Percentiles rank a stretch among this genome's conserved stretches.
Evolutionary conservation across 2,329 filamentous ascomycete genomes (phyloP).

Genomic region (Pseudogymnoascus sp.): DNA sequence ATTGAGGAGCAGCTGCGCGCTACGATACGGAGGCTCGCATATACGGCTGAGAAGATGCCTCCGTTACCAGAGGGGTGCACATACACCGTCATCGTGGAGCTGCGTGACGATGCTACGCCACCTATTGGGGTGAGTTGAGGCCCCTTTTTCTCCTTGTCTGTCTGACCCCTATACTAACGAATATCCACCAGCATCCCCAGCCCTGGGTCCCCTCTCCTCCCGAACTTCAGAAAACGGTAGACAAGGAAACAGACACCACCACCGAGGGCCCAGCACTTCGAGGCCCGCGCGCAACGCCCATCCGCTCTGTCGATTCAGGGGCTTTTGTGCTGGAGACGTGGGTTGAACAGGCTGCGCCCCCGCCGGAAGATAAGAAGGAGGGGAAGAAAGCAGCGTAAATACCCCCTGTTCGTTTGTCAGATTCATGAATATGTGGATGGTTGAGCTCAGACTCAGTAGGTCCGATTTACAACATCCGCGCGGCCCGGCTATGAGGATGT

Average conservation of each 20-base stretch:
- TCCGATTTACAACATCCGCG: background rate
- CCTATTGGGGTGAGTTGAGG: constrained; percentile 47
- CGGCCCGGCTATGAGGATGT: background rate
- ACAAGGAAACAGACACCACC: constrained; percentile 22
- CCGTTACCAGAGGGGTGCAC: constrained; percentile 58
- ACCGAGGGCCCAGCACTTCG: constrained; percentile 34
- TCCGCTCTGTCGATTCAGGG: constrained; percentile 56
- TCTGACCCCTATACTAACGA: constrained; percentile 4
- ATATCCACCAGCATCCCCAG: constrained; percentile 44
- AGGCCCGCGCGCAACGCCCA: constrained; percentile 48
- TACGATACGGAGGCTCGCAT: constrained; percentile 54
- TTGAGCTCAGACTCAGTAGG: background rate
- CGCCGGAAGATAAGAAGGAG: background rate
- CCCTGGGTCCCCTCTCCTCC: constrained; percentile 52
- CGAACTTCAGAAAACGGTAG: constrained; percentile 26
- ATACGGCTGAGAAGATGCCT: constrained; percentile 48
- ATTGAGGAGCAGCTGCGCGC: constrained; percentile 67
- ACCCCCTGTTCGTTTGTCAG: background rate
- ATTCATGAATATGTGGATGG: background rate
- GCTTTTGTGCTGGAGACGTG: constrained; percentile 61
- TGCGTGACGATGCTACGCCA: constrained; percentile 45
- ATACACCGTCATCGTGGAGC: constrained; percentile 68
- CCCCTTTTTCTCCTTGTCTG: constrained; percentile 9
- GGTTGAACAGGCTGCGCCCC: constrained; percentile 53
- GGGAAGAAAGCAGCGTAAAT: constrained; percentile 3